Base-by-base conservation (phyloP, 192 early-diverging fungal species). In the Jimgerdemannia lactiflua region DNA sequence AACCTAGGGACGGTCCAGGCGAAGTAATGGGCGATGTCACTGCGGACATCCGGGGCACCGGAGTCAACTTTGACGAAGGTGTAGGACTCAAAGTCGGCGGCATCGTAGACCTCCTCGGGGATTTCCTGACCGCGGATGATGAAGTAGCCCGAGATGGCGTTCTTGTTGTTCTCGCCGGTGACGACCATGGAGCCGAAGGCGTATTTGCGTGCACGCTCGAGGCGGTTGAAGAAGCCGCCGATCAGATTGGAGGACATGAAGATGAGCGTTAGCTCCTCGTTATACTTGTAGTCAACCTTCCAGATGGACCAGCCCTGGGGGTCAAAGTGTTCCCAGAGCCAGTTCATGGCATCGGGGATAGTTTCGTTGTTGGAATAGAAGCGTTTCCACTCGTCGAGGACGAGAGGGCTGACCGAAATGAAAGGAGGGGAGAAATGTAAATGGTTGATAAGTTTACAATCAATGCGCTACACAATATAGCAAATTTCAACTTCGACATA, bases 311-410 rank as follows among this genome's bases (percentile, higher is more conserved):
- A 98, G 78, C 95, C 95, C 67, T 93, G 82, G 59, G 92, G 78
- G 82, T 98, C 95, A 76, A 81, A 92, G 84, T 97, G 84, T 86
- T 94, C 84, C 96, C 96, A 98, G 85, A 98, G 94, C 94, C 94
- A 98, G 83, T 96, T 86, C 81, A 93, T 86, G 75, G 96, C 96
- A 64, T 85, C 88, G 69, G 92, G 92, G 49, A 59, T 59, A 79
- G 95, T 95, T 70, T 96, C 91, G 86, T 96, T 95, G 93, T 98
- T 98, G 70, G 95, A 97, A 91, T 98, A 98, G 86, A 94, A 91
- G 73, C 95, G 92, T 89, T 98, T 98, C 96, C 96, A 98, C 77
- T 93, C 92, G 74, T 98, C 95, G 67, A 98, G 79, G 77, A 88
- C 84, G 86, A 98, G 92, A 75, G 85, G 78, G 78, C 49, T 59